These are phyloP conservation scores for Epichloe amarillans DNA, from an alignment of 2,329 filamentous ascomycete genomes.

Conservation along the genomic window DNA sequence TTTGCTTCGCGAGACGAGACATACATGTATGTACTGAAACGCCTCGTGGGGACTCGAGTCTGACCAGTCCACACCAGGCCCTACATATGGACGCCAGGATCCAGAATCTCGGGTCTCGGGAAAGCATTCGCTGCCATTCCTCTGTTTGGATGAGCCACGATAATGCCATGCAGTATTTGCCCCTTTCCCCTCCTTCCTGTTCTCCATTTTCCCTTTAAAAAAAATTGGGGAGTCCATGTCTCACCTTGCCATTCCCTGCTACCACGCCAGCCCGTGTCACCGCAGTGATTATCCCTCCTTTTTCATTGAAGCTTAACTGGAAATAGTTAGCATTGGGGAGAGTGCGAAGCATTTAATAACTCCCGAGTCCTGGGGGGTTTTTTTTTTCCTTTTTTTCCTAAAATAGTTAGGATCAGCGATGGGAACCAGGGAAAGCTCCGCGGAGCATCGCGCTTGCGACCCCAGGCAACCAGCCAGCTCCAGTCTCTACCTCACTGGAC, in stretches of 20 bases:
- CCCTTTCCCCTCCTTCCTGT: too few relatives aligned
- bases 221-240: too few relatives aligned
- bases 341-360: not conserved
- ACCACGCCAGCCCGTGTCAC: too few relatives aligned
- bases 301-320: too few relatives aligned
- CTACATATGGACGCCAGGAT: not conserved
- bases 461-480: too few relatives aligned
- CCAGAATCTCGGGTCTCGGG: not conserved
- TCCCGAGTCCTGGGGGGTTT: not conserved
- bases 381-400: not conserved
- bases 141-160: not conserved
- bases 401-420: not conserved
- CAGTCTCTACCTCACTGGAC: not conserved
- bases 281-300: too few relatives aligned
- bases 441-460: not conserved
- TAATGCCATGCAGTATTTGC: too few relatives aligned
- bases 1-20: too few relatives aligned
- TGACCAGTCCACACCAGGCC: not conserved
- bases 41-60: not conserved
- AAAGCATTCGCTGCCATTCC: not conserved
- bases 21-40: too few relatives aligned
- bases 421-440: not conserved
- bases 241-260: too few relatives aligned
- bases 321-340: too few relatives aligned
- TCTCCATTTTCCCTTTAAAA: too few relatives aligned